Percentiles rank a stretch among this genome's conserved stretches.
Conservation (phyloP, 2,329 filamentous ascomycete genomes). For the Aureobasidium sp. region DNA sequence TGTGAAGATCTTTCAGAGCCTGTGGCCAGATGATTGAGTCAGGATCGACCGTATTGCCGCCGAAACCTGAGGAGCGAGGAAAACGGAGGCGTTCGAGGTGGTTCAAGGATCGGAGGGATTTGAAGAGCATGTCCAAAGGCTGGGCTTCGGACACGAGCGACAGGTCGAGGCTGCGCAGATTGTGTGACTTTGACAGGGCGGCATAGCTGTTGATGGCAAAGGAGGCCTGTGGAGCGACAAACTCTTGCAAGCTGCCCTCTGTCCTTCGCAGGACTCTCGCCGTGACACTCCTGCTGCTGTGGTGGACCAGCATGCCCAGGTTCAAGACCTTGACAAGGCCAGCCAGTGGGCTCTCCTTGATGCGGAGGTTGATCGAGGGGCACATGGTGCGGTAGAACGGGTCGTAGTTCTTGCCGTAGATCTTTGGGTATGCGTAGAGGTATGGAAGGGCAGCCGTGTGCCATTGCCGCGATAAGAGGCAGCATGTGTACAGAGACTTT, state of each 20-base stretch:
- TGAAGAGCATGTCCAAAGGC: constrained; percentile 43
- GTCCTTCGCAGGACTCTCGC: constrained; percentile 50
- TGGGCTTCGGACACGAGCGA: constrained; percentile 47
- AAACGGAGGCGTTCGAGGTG: constrained; percentile 39
- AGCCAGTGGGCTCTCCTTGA: constrained; percentile 43
- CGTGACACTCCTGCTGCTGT: constrained; percentile 51
- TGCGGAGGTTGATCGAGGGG: constrained; percentile 43
- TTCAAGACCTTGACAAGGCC: constrained; percentile 48
- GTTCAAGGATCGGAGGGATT: constrained; percentile 41
- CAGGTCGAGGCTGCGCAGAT: constrained; percentile 46
- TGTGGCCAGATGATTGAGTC: constrained; percentile 37
- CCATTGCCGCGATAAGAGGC: constrained; percentile 50
- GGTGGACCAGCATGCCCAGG: constrained; percentile 50
- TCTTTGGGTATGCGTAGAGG: constrained; percentile 47
- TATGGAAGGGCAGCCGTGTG: constrained; percentile 45
- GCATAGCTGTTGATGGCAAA: constrained; percentile 54
- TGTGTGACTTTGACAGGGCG: constrained; percentile 48
- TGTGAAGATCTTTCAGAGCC: constrained; percentile 33
- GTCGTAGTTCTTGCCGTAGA: constrained; percentile 48
- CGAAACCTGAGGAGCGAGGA: constrained; percentile 28
- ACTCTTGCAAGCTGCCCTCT: constrained; percentile 46
- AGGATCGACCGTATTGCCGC: constrained; percentile 19
- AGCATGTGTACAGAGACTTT: constrained; percentile 43
- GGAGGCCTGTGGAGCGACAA: constrained; percentile 51
- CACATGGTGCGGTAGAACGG: constrained; percentile 50